phyloP scores from a whole-genome alignment of 2,329 filamentous ascomycete species.

The Nannizziopsis arthrosporioides region DNA sequence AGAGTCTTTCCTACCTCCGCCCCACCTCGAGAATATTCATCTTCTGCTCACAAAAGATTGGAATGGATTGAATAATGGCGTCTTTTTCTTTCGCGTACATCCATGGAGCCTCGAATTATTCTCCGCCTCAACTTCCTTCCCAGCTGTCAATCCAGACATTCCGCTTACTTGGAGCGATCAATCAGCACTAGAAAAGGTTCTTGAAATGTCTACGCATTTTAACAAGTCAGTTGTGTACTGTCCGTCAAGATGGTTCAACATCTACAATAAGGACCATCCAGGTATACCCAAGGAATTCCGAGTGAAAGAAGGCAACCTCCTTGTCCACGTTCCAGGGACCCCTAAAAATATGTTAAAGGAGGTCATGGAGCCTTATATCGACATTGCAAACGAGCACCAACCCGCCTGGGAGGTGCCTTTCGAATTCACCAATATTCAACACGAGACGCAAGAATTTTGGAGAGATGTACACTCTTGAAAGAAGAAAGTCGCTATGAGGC shows the following conservation, averaged over 20 bases:
- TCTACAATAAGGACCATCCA: conserved; percentile 11
- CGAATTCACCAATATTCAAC: conserved; percentile 12
- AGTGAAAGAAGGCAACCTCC: conserved; percentile 14
- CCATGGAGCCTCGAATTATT: conserved; percentile 26
- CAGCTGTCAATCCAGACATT: conserved; percentile 17
- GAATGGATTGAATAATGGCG: conserved; percentile 27
- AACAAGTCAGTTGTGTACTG: conserved; percentile 13
- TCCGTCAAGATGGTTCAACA: conserved; percentile 17
- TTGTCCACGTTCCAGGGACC: conserved; percentile 16
- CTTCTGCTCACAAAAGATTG: conserved; percentile 24
- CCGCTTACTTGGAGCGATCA: conserved; percentile 19
- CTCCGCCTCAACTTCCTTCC: conserved; percentile 21
- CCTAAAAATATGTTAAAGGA: neutral
- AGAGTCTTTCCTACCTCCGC: conserved; percentile 26
- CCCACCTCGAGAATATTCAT: conserved; percentile 21
- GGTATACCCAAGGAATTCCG: conserved; percentile 10
- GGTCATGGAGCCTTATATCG: conserved; percentile 14
- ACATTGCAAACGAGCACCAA: conserved; percentile 12
- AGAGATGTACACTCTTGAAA: neutral
- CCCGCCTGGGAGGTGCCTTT: conserved; percentile 12
- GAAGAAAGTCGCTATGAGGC: too few species aligned
- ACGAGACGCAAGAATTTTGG: conserved; percentile 14
- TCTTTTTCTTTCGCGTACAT: conserved; percentile 27
- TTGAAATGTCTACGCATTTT: conserved; percentile 15
- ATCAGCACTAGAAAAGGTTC: conserved; percentile 7